Conservation (phyloP, 176 grass and related monocot genomes). For the Musa itinerans region DNA sequence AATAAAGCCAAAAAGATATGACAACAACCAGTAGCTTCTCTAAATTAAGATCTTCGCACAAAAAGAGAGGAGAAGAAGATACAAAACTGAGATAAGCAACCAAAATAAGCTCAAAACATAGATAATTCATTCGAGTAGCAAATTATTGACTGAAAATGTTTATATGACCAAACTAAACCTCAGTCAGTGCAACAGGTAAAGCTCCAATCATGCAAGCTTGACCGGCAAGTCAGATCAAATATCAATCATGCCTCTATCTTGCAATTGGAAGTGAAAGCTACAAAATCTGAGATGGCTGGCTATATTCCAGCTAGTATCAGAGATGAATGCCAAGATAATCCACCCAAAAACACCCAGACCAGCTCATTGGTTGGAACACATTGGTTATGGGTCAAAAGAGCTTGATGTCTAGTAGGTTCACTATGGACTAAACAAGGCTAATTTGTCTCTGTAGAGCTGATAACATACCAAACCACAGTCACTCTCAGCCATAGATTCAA, state of each 20-base stretch:
- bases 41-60: background rate
- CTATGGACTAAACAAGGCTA: background rate
- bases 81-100: background rate
- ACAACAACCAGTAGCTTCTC: background rate
- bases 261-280: background rate
- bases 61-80: background rate
- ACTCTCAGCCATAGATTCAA: background rate
- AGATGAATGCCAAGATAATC: background rate
- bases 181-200: background rate
- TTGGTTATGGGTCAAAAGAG: background rate
- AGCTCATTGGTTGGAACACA: background rate
- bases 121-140: background rate
- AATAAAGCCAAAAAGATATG: slow-evolving; percentile 10
- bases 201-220: background rate
- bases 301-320: background rate
- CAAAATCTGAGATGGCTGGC: background rate
- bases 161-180: background rate
- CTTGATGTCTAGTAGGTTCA: background rate
- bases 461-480: background rate
- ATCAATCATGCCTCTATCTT: background rate
- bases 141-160: background rate
- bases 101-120: background rate
- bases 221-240: background rate
- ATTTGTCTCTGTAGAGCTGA: too few species aligned
- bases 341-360: background rate